phyloP scores from a whole-genome alignment of 2,329 filamentous ascomycete genomes.

The Neurospora crassa region DNA sequence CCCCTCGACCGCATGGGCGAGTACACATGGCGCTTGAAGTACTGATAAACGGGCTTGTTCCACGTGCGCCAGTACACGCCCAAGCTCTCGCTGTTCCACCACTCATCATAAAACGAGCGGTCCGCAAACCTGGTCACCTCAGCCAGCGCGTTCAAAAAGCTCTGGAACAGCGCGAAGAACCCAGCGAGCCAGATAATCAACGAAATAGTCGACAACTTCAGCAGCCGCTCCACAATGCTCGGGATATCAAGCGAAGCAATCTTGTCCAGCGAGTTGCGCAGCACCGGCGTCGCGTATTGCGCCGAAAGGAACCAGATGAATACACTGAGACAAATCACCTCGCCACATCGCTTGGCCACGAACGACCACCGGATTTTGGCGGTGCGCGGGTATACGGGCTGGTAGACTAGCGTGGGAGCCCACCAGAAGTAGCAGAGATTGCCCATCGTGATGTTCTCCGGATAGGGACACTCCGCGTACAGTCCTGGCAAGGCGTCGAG shows the following conservation, averaged over 20 bases:
- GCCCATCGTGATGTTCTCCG: conserved; percentile 75
- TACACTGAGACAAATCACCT: conserved; percentile 67
- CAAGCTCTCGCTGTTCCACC: conserved; percentile 85
- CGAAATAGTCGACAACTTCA: conserved; percentile 93
- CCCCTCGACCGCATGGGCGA: conserved; percentile 79
- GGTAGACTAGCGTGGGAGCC: conserved; percentile 92
- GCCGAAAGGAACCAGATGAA: conserved; percentile 94
- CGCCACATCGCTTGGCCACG: conserved; percentile 70
- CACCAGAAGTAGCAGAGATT: conserved; percentile 97
- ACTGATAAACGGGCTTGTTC: conserved; percentile 96
- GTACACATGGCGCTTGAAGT: conserved; percentile 93
- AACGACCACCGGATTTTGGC: conserved; percentile 77
- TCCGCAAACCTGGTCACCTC: conserved; percentile 88
- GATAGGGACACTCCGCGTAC: conserved; percentile 79
- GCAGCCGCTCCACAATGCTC: conserved; percentile 76
- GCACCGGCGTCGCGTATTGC: conserved; percentile 84
- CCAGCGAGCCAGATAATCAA: conserved; percentile 95
- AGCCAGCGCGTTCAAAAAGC: conserved; percentile 79
- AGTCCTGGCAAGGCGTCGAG: conserved; percentile 67
- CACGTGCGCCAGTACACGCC: conserved; percentile 90
- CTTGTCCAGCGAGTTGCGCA: conserved; percentile 83
- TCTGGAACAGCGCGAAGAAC: conserved; percentile 95
- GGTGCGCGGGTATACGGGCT: conserved; percentile 89
- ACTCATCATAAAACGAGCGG: conserved; percentile 90
- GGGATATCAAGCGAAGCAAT: conserved; percentile 71